A percentile compares a stretch with the other conserved stretches of the same genome.
Conservation (phyloP, 1,139 yeast genomes). For the Hanseniaspora uvarum region DNA sequence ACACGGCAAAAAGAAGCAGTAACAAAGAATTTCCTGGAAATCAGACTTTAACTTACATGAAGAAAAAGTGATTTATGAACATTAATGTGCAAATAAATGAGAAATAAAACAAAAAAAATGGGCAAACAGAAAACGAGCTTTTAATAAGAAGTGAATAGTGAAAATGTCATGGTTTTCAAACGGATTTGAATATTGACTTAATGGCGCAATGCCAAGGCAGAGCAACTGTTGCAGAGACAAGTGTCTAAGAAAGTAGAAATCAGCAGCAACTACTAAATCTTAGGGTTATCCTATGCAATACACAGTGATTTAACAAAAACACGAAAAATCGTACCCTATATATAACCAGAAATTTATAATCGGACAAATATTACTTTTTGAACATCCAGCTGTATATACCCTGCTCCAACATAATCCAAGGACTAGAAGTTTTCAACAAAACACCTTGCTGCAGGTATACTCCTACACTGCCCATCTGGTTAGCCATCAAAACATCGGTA, state of each 20-base stretch:
- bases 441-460: slow-evolving; percentile 81
- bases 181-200: too few relatives aligned
- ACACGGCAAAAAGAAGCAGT: neutral
- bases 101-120: too few relatives aligned
- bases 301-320: too few relatives aligned
- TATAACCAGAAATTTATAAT: too few relatives aligned
- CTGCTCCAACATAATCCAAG: slow-evolving; percentile 8
- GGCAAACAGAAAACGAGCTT: too few relatives aligned
- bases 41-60: slow-evolving; percentile 8
- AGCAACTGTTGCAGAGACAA: neutral
- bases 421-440: slow-evolving; percentile 18
- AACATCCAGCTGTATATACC: neutral
- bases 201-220: too few relatives aligned
- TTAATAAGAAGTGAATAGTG: too few relatives aligned
- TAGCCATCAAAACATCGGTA: slow-evolving; percentile 90
- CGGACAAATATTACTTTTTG: neutral
- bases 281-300: too few relatives aligned
- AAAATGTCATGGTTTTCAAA: too few relatives aligned
- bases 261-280: too few relatives aligned
- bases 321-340: too few relatives aligned
- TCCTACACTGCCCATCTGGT: slow-evolving; percentile 79
- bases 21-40: slow-evolving; percentile 13
- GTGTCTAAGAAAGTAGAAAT: too few relatives aligned
- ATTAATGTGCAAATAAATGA: neutral
- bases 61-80: neutral